Evolutionary conservation across 257 asterid genomes (phyloP).

Genomic region (Paulownia fortunei): DNA sequence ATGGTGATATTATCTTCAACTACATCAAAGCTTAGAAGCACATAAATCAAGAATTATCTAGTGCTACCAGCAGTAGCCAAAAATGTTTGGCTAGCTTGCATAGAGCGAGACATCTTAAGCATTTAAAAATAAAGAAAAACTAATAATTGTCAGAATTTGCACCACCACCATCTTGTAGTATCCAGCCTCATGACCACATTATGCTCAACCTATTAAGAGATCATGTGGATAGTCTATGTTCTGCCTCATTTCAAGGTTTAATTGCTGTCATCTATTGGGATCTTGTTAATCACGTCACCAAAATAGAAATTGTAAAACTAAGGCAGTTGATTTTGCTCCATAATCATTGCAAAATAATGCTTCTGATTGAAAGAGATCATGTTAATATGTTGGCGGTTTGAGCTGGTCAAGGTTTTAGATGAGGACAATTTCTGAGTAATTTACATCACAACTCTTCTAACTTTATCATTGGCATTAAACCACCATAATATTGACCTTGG

Average conservation of each 20-base stretch:
- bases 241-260: conserved; percentile 13
- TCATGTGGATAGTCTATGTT: background rate
- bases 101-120: background rate
- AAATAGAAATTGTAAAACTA: background rate
- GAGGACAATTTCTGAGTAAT: background rate
- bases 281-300: background rate
- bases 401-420: conserved; percentile 2
- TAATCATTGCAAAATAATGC: background rate
- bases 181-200: background rate
- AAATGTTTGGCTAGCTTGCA: background rate
- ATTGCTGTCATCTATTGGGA: background rate
- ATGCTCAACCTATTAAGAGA: background rate
- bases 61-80: conserved; percentile 3
- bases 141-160: background rate
- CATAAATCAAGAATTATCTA: conserved; percentile 8
- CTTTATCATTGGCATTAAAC: conserved; percentile 1
- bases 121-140: background rate
- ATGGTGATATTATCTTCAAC: background rate
- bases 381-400: background rate
- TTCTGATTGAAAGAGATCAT: background rate
- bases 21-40: background rate
- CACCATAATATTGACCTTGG: background rate
- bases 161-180: background rate
- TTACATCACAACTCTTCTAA: background rate
- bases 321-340: background rate